These are phyloP conservation scores for Calonectria naviculata DNA, from an alignment of 2,329 filamentous ascomycete genomes.

Conservation along the genomic window DNA sequence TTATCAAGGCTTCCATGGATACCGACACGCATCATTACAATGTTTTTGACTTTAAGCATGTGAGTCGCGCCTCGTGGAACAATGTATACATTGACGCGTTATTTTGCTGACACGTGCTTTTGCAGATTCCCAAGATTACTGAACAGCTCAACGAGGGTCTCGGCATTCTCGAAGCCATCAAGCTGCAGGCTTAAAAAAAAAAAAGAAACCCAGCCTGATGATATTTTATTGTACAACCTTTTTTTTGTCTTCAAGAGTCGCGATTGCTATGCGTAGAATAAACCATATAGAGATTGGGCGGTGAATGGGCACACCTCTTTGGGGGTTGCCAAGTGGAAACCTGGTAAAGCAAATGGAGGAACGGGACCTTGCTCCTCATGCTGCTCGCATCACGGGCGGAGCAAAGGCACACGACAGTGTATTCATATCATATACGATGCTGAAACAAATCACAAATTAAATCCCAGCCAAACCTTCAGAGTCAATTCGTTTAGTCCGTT, in stretches of 20 bases:
- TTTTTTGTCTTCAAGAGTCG: not conserved
- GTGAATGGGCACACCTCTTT: not conserved
- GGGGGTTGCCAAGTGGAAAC: not conserved
- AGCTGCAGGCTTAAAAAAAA: not conserved
- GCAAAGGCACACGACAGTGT: not conserved
- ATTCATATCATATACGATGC: not conserved
- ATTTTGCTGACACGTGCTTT: not conserved
- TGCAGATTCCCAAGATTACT: slow-evolving; percentile 2
- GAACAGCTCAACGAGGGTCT: slow-evolving; percentile 1
- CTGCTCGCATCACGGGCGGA: not conserved
- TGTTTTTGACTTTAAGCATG: slow-evolving; percentile 37
- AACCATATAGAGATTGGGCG: not conserved
- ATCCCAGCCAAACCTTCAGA: too few species aligned
- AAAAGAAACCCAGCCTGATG: not conserved
- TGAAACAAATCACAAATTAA: not conserved
- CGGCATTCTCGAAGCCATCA: slow-evolving; percentile 1
- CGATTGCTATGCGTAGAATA: not conserved
- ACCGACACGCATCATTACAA: slow-evolving; percentile 41
- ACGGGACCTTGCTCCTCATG: not conserved
- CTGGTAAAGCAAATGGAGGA: not conserved
- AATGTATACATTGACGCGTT: not conserved
- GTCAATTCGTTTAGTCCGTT: too few species aligned
- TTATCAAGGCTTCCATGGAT: slow-evolving; percentile 43
- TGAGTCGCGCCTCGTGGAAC: not conserved
- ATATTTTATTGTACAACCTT: not conserved